Evolutionary conservation across 352 stramenopile species (phyloP), one percentile per base, ranked within the genome.

Genomic region (Phytophthora quininea): DNA sequence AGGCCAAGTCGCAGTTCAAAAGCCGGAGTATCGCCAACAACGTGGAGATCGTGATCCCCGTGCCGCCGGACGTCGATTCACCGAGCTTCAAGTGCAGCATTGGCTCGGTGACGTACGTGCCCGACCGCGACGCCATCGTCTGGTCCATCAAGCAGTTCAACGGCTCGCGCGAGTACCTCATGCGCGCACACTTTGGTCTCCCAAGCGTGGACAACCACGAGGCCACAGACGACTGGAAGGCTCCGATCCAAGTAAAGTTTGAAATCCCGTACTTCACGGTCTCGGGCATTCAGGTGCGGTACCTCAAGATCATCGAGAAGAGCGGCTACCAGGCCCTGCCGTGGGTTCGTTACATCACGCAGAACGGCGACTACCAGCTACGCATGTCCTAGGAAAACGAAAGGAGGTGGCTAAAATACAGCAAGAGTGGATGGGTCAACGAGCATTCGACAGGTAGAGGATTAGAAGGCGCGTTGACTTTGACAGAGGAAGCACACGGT

Each of bases 91-190:
- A 99, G 77, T 94, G 91, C 54, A 98, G 82, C 63, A 98, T 99
- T 58, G 98, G 98, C 30, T 98, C 85, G 27, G 98, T 99, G 9
- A 98, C 96, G 33, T 99, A 99, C 68, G 88, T 99, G 35, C 98
- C 98, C 1, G 98, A 99, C 77, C 96, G 97, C 58, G 97, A 99
- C 78, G 93, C 92, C 42, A 96, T 99, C 37, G 92, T 99, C 30
- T 99, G 98, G 98, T 98, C 84, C 11, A 99, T 99, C 70, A 99
- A 99, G 81, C 97, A 99, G 83, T 99, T 99, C 75, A 98, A 99
- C 71, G 97, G 97, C 12, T 90, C 93, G 55, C 83, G 96, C 55
- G 98, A 99, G 82, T 99, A 99, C 73, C 83, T 99, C n/a, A 99
- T 99, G 98, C 88, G 98, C 50, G 98, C 98, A 9, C 97, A 99